These are phyloP conservation scores for Amphirosellinia nigrospora DNA, from an alignment of 495 filamentous ascomycete genomes.

Conservation along the genomic window DNA sequence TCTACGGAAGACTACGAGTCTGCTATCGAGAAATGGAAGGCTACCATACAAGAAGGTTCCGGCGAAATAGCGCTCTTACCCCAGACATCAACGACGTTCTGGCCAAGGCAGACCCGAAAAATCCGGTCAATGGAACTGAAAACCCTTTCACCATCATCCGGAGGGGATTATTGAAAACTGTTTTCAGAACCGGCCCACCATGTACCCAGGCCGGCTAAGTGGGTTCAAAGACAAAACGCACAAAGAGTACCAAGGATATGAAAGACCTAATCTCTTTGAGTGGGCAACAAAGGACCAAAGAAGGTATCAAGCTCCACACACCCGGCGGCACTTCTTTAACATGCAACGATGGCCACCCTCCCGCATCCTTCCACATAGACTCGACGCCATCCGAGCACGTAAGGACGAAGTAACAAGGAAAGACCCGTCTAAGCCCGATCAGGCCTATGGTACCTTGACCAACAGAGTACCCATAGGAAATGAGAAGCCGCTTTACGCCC, in stretches of 20 bases:
- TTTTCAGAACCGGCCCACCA: slow-evolving; percentile 36
- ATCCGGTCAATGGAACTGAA: slow-evolving; percentile 2
- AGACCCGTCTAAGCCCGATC: slow-evolving; percentile 26
- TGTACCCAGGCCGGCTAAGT: slow-evolving; percentile 34
- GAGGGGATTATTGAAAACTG: slow-evolving; percentile 42
- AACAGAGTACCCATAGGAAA: slow-evolving; percentile 24
- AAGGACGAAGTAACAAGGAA: slow-evolving; percentile 28
- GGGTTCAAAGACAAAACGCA: slow-evolving; percentile 30
- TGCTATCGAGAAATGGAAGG: slow-evolving; percentile 28
- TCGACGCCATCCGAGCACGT: slow-evolving; percentile 26
- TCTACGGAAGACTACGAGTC: slow-evolving; percentile 17
- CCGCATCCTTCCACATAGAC: slow-evolving; percentile 21
- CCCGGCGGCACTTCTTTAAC: slow-evolving; percentile 32
- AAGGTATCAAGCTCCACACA: slow-evolving; percentile 36
- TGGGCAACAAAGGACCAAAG: slow-evolving; percentile 39
- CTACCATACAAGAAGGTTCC: slow-evolving; percentile 27
- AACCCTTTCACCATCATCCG: slow-evolving; percentile 26
- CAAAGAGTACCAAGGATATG: slow-evolving; percentile 25
- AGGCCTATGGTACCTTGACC: slow-evolving; percentile 36
- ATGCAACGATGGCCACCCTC: slow-evolving; percentile 38
- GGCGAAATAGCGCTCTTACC: slow-evolving; percentile 31
- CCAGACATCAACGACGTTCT: slow-evolving; percentile 30
- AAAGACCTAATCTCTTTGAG: slow-evolving; percentile 39
- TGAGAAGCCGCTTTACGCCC: slow-evolving; percentile 19
- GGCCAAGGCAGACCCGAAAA: slow-evolving; percentile 27